Base-by-base conservation (phyloP, 768 basidiomycete species). In the Boletus rubescentipes region DNA sequence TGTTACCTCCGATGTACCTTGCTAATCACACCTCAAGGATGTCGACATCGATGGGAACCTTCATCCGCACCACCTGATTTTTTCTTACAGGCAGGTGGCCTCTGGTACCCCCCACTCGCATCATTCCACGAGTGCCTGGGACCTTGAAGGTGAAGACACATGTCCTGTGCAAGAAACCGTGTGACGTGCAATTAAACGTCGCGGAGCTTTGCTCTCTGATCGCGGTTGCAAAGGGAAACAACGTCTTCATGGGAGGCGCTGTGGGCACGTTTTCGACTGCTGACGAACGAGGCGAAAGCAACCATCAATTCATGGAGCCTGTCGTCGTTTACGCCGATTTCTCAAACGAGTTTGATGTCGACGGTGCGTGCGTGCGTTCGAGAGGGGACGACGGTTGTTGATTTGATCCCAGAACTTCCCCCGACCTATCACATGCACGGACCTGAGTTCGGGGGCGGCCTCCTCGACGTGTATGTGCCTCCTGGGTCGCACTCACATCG, bases 191-290 rank as follows among this genome's bases (percentile, higher is more conserved):
- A n/a, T n/a, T n/a, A n/a, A n/a, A 50, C 18, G 43, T 12, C 35
- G 37, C 46, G 43, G 46, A 41, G 29, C 57, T 37, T 41, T 18
- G 40, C 40, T 43, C 35, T 10, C 14, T 23, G 40, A 55, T 54
- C 36, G 44, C 11, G 20, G 37, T 29, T 18, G 35, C 42, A 31
- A 29, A 14, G 40, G 32, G 29, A 42, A 20, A 26, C 15, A 31
- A 16, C 3, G 15, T 43, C 32, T 20, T 50, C 31, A 32, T 31
- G 15, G n/a, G 43, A 46, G 14, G 32, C 12, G 15, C 31, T 15
- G 10, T 35, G 40, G 41, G 18, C 18, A 35, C n/a, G 23, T 37
- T 58, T 29, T 18, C 37, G 12, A 9, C 34, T 43, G 37, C 35
- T 29, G 32, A n/a, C 9, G 12, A 45, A 49, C 18, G 21, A 43